A percentile compares a stretch with the other conserved stretches of the same genome.
These are phyloP conservation scores for Achaetomiella virescens DNA, from an alignment of 495 filamentous ascomycete species.

Conservation along the genomic window DNA sequence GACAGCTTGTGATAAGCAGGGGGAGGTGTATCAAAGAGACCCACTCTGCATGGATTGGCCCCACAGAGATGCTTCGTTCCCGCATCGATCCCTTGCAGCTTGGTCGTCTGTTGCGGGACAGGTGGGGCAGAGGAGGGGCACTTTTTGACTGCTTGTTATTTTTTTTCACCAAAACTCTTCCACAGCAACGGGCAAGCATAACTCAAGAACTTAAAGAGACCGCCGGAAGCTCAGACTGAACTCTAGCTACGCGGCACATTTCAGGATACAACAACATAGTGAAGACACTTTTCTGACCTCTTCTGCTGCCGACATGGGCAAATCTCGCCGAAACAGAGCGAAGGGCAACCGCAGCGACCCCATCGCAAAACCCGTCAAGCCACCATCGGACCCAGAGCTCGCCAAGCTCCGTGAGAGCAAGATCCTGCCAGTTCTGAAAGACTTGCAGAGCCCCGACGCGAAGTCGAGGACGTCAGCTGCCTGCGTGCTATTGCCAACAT, in stretches of 20 bases:
- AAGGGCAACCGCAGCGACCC: conserved; percentile 38
- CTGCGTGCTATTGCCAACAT: conserved; percentile 51
- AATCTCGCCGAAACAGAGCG: conserved; percentile 36
- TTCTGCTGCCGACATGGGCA: conserved; percentile 30
- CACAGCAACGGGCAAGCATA: neutral
- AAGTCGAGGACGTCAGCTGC: conserved; percentile 49
- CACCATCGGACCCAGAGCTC: conserved; percentile 49
- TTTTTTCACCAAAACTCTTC: neutral
- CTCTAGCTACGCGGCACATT: too few species aligned
- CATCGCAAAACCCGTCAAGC: conserved; percentile 45
- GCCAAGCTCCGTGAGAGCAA: conserved; percentile 49
- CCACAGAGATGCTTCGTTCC: too few species aligned
- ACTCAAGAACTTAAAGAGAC: neutral
- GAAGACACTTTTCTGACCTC: too few species aligned
- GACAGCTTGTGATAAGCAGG: too few species aligned
- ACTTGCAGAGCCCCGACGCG: conserved; percentile 49
- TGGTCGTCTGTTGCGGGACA: neutral
- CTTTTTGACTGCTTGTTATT: neutral
- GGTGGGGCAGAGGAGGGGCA: conserved; percentile 6
- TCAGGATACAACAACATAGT: too few species aligned
- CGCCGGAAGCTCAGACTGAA: neutral
- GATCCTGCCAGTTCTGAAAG: conserved; percentile 52
- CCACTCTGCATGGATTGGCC: too few species aligned
- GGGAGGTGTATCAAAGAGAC: too few species aligned
- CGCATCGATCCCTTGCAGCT: neutral